phyloP scores from a whole-genome alignment of 2,329 filamentous ascomycete genomes.

The Hypoxylon sp. region DNA sequence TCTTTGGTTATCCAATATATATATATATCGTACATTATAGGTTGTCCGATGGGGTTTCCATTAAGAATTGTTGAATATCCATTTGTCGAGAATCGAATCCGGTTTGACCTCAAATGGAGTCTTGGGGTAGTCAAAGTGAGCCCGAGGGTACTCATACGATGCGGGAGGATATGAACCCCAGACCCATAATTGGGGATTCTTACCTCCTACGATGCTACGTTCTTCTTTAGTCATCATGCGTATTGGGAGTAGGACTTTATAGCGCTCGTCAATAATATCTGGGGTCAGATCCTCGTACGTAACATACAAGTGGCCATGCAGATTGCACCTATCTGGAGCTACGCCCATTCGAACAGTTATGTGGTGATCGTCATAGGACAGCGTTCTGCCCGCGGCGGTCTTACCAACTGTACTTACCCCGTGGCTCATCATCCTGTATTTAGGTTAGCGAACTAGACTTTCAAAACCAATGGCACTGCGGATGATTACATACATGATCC shows the following conservation, averaged over 20 bases:
- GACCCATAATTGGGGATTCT: conserved; percentile 2
- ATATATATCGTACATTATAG: no score
- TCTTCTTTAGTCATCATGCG: conserved; percentile 1
- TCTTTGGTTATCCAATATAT: no score
- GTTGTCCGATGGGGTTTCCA: background rate
- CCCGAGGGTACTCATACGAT: background rate
- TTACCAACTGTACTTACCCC: background rate
- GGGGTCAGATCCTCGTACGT: background rate
- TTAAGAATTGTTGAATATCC: background rate
- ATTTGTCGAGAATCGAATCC: background rate
- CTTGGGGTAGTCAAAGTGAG: background rate
- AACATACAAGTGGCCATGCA: conserved; percentile 1
- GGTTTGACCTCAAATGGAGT: background rate
- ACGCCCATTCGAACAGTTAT: background rate
- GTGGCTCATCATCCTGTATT: background rate
- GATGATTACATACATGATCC: background rate
- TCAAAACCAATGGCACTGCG: background rate
- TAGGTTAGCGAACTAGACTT: background rate
- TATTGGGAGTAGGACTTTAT: background rate
- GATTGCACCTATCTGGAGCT: background rate
- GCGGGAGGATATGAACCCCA: background rate
- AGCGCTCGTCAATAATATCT: background rate
- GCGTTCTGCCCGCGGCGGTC: background rate
- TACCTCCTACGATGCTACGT: background rate
- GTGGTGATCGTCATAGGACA: background rate